Percentiles rank a stretch among this genome's conserved stretches.
phyloP scores from a whole-genome alignment of 371 early-diverging fungal species.

The Capniomyces stellatus region DNA sequence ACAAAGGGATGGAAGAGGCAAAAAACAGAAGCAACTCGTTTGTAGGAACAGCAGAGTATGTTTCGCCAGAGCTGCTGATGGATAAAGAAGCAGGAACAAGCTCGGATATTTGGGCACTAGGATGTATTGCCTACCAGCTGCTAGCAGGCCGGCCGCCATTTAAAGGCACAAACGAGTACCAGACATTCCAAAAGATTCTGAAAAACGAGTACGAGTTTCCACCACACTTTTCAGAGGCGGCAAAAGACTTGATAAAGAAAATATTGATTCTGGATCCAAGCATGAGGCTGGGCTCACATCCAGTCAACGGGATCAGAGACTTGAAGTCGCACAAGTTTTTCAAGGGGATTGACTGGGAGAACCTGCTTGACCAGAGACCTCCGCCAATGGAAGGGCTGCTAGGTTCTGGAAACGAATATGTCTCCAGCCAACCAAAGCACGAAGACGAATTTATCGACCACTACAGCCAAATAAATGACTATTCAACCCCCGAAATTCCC shows the following conservation, averaged over 20 bases:
- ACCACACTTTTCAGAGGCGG: slow-evolving; percentile 38
- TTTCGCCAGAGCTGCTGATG: slow-evolving; percentile 87
- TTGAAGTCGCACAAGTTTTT: slow-evolving; percentile 84
- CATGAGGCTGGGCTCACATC: slow-evolving; percentile 43
- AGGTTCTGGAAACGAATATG: background rate
- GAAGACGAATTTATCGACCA: background rate
- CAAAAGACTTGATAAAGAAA: slow-evolving; percentile 48
- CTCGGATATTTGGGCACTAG: slow-evolving; percentile 96
- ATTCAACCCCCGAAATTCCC: no score
- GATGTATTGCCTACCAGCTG: slow-evolving; percentile 94
- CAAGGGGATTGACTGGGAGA: slow-evolving; percentile 62
- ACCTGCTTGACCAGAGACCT: slow-evolving; percentile 31
- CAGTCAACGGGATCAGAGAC: slow-evolving; percentile 39
- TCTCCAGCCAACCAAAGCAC: background rate
- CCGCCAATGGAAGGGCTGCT: slow-evolving; percentile 22
- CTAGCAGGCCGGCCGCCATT: slow-evolving; percentile 88
- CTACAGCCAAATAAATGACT: no score
- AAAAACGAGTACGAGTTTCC: slow-evolving; percentile 72
- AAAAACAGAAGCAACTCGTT: slow-evolving; percentile 50
- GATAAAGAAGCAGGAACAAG: slow-evolving; percentile 46
- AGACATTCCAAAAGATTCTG: slow-evolving; percentile 87
- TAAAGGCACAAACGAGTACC: slow-evolving; percentile 84
- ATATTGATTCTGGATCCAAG: slow-evolving; percentile 62
- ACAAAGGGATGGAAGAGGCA: slow-evolving; percentile 10
- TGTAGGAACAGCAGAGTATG: slow-evolving; percentile 95